Percentiles rank a stretch among this genome's conserved stretches.
Conservation (phyloP, 352 stramenopile genomes). For the Pseudoperonospora humuli region DNA sequence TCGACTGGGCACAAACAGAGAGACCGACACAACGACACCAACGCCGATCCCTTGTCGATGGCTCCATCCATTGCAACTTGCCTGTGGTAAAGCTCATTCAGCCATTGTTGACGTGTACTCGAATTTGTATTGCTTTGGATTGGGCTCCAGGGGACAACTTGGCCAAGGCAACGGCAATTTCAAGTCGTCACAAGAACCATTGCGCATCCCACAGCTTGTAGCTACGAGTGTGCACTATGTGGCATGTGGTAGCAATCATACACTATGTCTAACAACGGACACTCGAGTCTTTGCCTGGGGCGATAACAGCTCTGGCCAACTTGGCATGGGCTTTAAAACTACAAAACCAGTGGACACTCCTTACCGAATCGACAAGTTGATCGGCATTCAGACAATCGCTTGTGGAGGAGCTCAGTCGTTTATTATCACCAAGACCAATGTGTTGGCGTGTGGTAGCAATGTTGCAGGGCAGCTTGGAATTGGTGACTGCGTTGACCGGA, state of each 20-base stretch:
- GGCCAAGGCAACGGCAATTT: conserved; percentile 56
- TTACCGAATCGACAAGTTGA: conserved; percentile 43
- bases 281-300: conserved; percentile 55
- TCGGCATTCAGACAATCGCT: conserved; percentile 33
- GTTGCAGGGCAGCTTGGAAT: conserved; percentile 56
- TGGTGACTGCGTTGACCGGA: conserved; percentile 36
- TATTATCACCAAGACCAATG: conserved; percentile 42
- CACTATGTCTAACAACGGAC: conserved; percentile 50
- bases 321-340: conserved; percentile 35
- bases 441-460: conserved; percentile 54
- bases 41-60: conserved; percentile 53
- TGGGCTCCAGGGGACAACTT: conserved; percentile 37
- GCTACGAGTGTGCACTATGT: no score
- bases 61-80: conserved; percentile 62
- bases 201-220: conserved; percentile 36
- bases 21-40: conserved; percentile 37
- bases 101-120: conserved; percentile 66
- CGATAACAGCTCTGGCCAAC: conserved; percentile 53
- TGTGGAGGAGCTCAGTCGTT: conserved; percentile 57
- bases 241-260: no score
- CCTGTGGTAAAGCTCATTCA: conserved; percentile 56
- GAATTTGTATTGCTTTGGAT: conserved; percentile 67
- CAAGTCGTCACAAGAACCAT: conserved; percentile 45
- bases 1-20: conserved; percentile 35
- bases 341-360: conserved; percentile 26